These are phyloP conservation scores for Daldinia sp. DNA, from an alignment of 2,329 filamentous ascomycete genomes.

Conservation along the genomic window DNA sequence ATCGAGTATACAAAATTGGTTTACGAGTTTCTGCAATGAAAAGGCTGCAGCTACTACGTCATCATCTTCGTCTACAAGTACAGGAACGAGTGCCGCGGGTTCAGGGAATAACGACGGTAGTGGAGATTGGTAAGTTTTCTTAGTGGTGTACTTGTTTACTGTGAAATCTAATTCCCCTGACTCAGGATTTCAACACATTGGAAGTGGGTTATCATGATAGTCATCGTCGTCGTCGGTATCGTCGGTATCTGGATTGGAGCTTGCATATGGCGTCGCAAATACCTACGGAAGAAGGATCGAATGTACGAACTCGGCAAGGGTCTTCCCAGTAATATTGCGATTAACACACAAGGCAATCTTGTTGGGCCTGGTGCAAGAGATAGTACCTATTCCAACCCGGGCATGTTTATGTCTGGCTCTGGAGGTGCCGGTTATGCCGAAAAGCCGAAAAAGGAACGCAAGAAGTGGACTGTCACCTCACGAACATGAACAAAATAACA, in stretches of 20 bases:
- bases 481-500: conserved; percentile 50
- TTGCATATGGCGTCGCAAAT: conserved; percentile 75
- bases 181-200: conserved; percentile 73
- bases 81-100: conserved; percentile 40
- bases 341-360: conserved; percentile 46
- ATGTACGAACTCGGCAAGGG: conserved; percentile 59
- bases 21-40: conserved; percentile 67
- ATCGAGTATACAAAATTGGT: conserved; percentile 73
- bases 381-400: conserved; percentile 45
- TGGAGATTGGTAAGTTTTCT: conserved; percentile 56
- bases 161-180: conserved; percentile 4
- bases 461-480: conserved; percentile 56
- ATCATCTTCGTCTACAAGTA: conserved; percentile 39
- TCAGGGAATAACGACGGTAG: conserved; percentile 45
- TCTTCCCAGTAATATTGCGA: conserved; percentile 49
- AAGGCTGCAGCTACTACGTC: conserved; percentile 51
- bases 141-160: not conserved
- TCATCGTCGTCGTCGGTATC: conserved; percentile 76
- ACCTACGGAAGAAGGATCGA: conserved; percentile 73
- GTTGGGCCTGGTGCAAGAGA: conserved; percentile 42
- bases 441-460: conserved; percentile 54
- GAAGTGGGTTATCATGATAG: conserved; percentile 84
- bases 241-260: conserved; percentile 71
- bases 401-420: conserved; percentile 51
- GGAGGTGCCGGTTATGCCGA: conserved; percentile 43